A percentile compares a stretch with the other conserved stretches of the same genome.
phyloP scores from a whole-genome alignment of 345 rosid species.

The Mangifera indica region DNA sequence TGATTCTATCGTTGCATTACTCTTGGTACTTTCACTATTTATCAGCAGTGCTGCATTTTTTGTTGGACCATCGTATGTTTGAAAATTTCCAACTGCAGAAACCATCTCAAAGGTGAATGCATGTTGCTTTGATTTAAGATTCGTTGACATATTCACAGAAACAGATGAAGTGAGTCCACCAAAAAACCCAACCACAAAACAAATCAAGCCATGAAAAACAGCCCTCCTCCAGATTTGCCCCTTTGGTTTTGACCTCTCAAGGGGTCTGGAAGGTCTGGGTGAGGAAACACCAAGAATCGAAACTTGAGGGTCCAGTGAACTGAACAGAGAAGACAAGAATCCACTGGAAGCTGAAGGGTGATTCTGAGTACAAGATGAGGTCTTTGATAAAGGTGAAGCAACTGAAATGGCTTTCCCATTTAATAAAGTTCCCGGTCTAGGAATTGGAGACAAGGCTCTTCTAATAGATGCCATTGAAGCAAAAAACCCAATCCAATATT shows the following conservation, averaged over 20 bases:
- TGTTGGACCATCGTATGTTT: conserved; percentile 1
- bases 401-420: conserved; percentile 49
- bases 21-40: conserved; percentile 10
- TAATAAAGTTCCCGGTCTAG: conserved; percentile 38
- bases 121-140: conserved; percentile 30
- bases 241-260: conserved; percentile 45
- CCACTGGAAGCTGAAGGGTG: conserved; percentile 35
- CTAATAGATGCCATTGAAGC: conserved; percentile 61
- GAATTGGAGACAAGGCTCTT: conserved; percentile 55
- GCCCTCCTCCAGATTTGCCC: conserved; percentile 58
- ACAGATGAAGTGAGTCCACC: conserved; percentile 46
- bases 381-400: conserved; percentile 60
- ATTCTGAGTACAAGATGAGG: conserved; percentile 35
- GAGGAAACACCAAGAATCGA: conserved; percentile 32
- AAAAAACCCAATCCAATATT: conserved; percentile 22
- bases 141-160: conserved; percentile 33
- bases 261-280: conserved; percentile 38
- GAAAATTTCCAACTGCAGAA: conserved; percentile 25
- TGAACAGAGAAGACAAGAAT: conserved; percentile 35
- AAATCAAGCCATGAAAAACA: conserved; percentile 43
- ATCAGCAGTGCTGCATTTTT: conserved; percentile 10
- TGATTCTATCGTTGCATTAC: conserved; percentile 24
- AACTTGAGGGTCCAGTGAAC: conserved; percentile 44
- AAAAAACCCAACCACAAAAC: conserved; percentile 52
- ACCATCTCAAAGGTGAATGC: conserved; percentile 38